Evolutionary conservation across 2,329 filamentous ascomycete genomes (phyloP).

Genomic region (Trichophyton simii): DNA sequence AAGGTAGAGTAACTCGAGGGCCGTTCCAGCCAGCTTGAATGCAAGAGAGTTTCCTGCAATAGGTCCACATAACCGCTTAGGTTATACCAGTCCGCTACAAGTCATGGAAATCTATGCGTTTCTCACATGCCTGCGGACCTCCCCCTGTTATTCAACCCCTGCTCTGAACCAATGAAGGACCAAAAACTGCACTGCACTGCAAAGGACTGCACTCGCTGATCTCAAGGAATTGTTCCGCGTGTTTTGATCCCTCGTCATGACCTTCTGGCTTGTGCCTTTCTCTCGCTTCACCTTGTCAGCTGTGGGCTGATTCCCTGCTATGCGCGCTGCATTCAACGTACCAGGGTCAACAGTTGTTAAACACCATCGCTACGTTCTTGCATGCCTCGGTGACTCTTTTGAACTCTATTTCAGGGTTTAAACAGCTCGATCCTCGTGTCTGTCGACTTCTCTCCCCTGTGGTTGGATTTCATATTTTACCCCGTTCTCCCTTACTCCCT

Average conservation of each 20-base stretch:
- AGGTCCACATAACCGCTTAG: slow-evolving; percentile 2
- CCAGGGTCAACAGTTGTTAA: neutral
- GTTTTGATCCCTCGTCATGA: neutral
- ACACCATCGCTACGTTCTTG: neutral
- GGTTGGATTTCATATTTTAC: neutral
- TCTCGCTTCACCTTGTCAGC: neutral
- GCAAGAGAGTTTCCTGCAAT: neutral
- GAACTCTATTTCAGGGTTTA: neutral
- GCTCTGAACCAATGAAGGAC: neutral
- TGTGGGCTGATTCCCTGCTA: neutral
- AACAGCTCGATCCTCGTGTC: neutral
- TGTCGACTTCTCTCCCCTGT: neutral
- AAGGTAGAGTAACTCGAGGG: neutral
- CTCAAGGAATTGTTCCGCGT: neutral
- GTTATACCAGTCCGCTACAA: neutral
- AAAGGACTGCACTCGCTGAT: neutral
- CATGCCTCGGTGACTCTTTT: neutral
- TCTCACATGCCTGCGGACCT: neutral
- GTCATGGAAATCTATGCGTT: neutral
- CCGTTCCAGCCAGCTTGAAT: neutral
- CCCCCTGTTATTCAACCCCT: neutral
- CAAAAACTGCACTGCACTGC: neutral
- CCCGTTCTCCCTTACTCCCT: too few species aligned
- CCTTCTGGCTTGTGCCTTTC: neutral
- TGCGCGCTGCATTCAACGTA: neutral